Evolutionary conservation across 192 early-diverging fungal genomes (phyloP).

Genomic region (Mortierella antarctica): DNA sequence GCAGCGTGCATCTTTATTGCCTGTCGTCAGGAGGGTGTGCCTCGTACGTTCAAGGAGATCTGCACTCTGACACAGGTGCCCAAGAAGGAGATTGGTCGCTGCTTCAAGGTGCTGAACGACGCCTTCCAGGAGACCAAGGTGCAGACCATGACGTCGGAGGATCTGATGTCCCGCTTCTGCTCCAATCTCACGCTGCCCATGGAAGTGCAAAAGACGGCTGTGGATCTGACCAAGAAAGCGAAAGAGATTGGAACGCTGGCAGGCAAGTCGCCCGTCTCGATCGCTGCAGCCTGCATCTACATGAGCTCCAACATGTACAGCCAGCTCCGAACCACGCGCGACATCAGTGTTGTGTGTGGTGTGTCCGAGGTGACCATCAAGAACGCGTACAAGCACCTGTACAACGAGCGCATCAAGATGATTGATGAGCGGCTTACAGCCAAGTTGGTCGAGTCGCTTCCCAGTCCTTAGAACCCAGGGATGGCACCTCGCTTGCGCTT

Average conservation of each 20-base stretch:
- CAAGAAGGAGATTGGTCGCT: slow-evolving; percentile 94
- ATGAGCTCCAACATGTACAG: slow-evolving; percentile 81
- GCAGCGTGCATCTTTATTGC: slow-evolving; percentile 95
- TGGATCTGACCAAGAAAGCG: slow-evolving; percentile 76
- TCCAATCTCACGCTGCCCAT: slow-evolving; percentile 75
- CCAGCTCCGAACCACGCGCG: slow-evolving; percentile 73
- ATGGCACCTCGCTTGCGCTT: too few relatives aligned
- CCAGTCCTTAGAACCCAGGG: slow-evolving; percentile 39
- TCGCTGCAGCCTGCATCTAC: slow-evolving; percentile 93
- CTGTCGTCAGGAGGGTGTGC: slow-evolving; percentile 84
- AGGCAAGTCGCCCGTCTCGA: slow-evolving; percentile 91
- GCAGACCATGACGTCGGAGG: slow-evolving; percentile 74
- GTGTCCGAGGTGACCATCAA: slow-evolving; percentile 96
- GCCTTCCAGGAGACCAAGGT: slow-evolving; percentile 68
- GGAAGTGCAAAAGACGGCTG: slow-evolving; percentile 75
- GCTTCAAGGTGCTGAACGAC: slow-evolving; percentile 74
- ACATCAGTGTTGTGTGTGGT: slow-evolving; percentile 87
- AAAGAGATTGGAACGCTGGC: slow-evolving; percentile 87
- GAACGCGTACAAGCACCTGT: slow-evolving; percentile 81
- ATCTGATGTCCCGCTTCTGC: slow-evolving; percentile 85
- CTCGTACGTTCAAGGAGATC: slow-evolving; percentile 95
- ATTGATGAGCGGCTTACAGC: slow-evolving; percentile 57
- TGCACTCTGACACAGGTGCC: slow-evolving; percentile 89
- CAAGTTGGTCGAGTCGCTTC: slow-evolving; percentile 56
- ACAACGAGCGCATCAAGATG: slow-evolving; percentile 66